Evolutionary conservation across 2,329 filamentous ascomycete species (phyloP).

Genomic region (Torrubiellomyces zombiae): DNA sequence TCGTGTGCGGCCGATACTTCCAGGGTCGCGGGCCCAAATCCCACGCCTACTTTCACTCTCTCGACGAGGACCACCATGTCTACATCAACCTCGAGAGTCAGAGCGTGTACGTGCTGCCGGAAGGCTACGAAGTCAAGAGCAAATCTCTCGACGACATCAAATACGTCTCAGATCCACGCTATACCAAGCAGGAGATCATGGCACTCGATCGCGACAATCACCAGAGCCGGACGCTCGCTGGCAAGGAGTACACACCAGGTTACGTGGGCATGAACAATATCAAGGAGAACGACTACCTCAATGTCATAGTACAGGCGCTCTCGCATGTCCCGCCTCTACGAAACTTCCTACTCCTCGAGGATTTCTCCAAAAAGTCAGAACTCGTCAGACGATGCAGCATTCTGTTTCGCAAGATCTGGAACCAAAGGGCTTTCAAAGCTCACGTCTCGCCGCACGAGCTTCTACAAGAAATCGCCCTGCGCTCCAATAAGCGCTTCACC

Average conservation of each 20-base stretch:
- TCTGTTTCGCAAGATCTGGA: slow-evolving; percentile 94
- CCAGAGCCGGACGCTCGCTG: slow-evolving; percentile 57
- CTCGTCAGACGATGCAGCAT: slow-evolving; percentile 78
- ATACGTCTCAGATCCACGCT: slow-evolving; percentile 84
- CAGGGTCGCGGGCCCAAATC: slow-evolving; percentile 87
- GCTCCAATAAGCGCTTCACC: slow-evolving; percentile 83
- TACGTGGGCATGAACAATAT: slow-evolving; percentile 99
- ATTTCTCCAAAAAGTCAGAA: slow-evolving; percentile 56
- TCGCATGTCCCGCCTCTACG: slow-evolving; percentile 79
- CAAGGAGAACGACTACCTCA: slow-evolving; percentile 98
- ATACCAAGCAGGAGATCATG: slow-evolving; percentile 64
- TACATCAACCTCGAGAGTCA: slow-evolving; percentile 96
- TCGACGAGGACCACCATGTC: slow-evolving; percentile 91
- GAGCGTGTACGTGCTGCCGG: slow-evolving; percentile 79
- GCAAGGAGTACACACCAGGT: slow-evolving; percentile 77
- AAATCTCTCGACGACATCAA: slow-evolving; percentile 96
- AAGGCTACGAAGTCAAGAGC: slow-evolving; percentile 92
- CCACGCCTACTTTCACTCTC: slow-evolving; percentile 91
- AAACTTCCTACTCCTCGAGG: slow-evolving; percentile 81
- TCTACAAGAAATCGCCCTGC: slow-evolving; percentile 81
- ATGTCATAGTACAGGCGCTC: slow-evolving; percentile 82
- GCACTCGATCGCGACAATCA: slow-evolving; percentile 53
- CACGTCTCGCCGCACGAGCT: slow-evolving; percentile 97
- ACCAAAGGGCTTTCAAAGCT: slow-evolving; percentile 84
- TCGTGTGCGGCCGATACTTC: slow-evolving; percentile 96